Evolutionary conservation across 106 monocot species (phyloP), one percentile per base, ranked within the genome.

Genomic region (Dioscorea alata): DNA sequence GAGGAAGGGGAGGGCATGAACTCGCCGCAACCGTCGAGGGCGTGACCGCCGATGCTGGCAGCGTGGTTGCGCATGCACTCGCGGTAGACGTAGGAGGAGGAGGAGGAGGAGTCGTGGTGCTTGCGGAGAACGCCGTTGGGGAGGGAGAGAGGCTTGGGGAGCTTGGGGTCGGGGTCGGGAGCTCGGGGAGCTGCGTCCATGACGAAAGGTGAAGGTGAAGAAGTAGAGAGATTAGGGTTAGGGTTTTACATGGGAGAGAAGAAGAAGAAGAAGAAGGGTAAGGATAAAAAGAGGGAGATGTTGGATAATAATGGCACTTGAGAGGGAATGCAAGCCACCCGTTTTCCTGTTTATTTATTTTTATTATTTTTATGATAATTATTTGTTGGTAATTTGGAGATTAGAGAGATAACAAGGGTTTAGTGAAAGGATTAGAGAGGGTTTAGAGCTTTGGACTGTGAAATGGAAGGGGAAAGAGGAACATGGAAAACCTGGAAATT

Each of bases 21-120:
- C 71, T 88, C 88, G 24, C 81, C 78, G 59, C 88, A 88, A 17
- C 88, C 88, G 73, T 85, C 85, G 59, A 78, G 83, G 69, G 81
- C 78, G 75, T 59, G 85, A n/a, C 85, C 76, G 33, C 85, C 85
- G 54, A 81, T 71, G 2, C 78, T 74, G 23, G 85, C 85, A 17
- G 85, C 85, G 65, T 85, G 85, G 81, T 85, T 85, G 17, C 79
- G 48, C 64, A 84, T 59, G 65, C 79, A 84, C 79, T 84, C 84
- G 5, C 75, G 67, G 66, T 79, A 84, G 34, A 19, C 54, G n/a
- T 56, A 16, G n/a, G 54, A 8, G 54, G 54, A 84, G 34, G 6
- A 2, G n/a, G 4, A 16, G n/a, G 54, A 8, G 54, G 54, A 8
- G n/a, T 16, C 54, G 16, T 56, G 16, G 19, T 56, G 54, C 54